A percentile compares a stretch with the other conserved stretches of the same genome.
phyloP scores from a whole-genome alignment of 139 green algal species.

The Chlorella vulgaris region DNA sequence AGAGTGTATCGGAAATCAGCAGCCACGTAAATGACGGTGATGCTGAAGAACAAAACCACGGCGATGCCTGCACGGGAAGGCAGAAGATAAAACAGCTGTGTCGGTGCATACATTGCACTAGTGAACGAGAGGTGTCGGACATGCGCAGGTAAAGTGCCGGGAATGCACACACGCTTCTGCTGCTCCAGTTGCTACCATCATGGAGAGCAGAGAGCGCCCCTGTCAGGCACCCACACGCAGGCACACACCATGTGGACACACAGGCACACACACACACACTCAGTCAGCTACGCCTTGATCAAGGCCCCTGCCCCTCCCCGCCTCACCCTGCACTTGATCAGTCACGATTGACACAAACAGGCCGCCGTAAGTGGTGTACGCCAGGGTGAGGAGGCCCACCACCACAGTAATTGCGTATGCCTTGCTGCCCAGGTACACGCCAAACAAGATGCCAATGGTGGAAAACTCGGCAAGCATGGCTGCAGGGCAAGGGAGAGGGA shows the following conservation, averaged over 20 bases:
- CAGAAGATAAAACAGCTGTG: too few species aligned
- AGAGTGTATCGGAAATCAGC: slow-evolving; percentile 66
- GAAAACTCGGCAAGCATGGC: slow-evolving; percentile 66
- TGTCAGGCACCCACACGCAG: too few species aligned
- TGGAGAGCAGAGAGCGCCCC: too few species aligned
- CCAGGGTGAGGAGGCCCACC: slow-evolving; percentile 61
- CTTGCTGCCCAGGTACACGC: slow-evolving; percentile 57
- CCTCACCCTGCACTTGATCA: slow-evolving; percentile 72
- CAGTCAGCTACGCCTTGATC: background rate
- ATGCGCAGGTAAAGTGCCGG: too few species aligned
- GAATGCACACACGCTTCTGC: too few species aligned
- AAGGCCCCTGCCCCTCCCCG: background rate
- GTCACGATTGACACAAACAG: slow-evolving; percentile 82
- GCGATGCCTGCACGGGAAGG: slow-evolving; percentile 8
- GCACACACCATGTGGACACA: too few species aligned
- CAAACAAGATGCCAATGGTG: slow-evolving; percentile 76
- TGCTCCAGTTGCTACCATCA: too few species aligned
- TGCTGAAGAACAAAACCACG: slow-evolving; percentile 48
- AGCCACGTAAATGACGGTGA: slow-evolving; percentile 71
- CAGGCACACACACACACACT: too few species aligned
- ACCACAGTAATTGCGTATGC: slow-evolving; percentile 66
- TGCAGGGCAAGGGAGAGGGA: background rate
- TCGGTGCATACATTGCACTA: too few species aligned
- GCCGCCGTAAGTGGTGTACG: slow-evolving; percentile 75
- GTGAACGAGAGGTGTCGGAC: too few species aligned